Evolutionary conservation across 495 filamentous ascomycete genomes (phyloP).

Genomic region (Thozetella sp.): DNA sequence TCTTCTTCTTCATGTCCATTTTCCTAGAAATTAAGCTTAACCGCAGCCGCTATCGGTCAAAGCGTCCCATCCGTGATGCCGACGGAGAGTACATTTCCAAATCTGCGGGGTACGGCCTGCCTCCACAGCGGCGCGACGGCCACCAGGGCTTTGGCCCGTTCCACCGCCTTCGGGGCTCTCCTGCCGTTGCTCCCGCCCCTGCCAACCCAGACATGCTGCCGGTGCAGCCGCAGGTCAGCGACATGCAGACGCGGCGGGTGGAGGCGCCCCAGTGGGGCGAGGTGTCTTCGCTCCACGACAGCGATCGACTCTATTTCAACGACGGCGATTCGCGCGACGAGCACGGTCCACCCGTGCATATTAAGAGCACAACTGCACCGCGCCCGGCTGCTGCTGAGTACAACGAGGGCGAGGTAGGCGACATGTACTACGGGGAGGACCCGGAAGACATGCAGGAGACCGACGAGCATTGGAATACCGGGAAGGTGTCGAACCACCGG

Average conservation of each 20-base stretch:
- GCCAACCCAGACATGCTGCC: slow-evolving; percentile 22
- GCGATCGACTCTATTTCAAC: slow-evolving; percentile 8
- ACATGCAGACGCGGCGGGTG: slow-evolving; percentile 7
- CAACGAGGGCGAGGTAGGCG: slow-evolving; percentile 7
- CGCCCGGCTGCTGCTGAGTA: slow-evolving; percentile 5
- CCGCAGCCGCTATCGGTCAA: slow-evolving; percentile 5
- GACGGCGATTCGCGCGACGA: slow-evolving; percentile 8
- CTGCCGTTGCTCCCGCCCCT: not conserved
- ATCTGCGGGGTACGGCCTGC: slow-evolving; percentile 2
- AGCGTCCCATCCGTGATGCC: slow-evolving; percentile 8
- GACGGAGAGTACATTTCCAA: slow-evolving; percentile 10
- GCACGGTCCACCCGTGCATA: slow-evolving; percentile 1
- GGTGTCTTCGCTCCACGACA: slow-evolving; percentile 8
- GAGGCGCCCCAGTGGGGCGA: slow-evolving; percentile 6
- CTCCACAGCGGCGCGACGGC: slow-evolving; percentile 4
- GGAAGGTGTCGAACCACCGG: not conserved
- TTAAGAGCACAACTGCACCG: slow-evolving; percentile 9
- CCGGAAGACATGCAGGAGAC: not conserved
- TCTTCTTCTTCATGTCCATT: slow-evolving; percentile 7
- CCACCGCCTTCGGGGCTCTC: not conserved
- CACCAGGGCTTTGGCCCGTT: not conserved
- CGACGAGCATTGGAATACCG: not conserved
- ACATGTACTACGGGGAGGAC: not conserved
- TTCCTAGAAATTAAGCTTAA: slow-evolving; percentile 7
- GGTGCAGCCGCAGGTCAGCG: slow-evolving; percentile 11